These are phyloP conservation scores for Cyberlindnera sargentensis DNA, from an alignment of 805 yeast species.

Conservation along the genomic window DNA sequence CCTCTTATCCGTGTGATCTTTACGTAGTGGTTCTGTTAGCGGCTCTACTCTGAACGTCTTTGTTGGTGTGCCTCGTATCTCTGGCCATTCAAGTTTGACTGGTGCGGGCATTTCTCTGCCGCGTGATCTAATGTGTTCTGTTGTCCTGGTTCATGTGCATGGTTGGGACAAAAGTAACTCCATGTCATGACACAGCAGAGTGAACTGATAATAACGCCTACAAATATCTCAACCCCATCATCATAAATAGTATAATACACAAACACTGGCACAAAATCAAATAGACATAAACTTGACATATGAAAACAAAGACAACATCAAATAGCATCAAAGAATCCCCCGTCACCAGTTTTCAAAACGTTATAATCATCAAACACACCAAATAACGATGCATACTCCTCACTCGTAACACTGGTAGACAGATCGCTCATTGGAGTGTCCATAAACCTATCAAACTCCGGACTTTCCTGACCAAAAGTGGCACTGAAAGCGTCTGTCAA, in stretches of 20 bases:
- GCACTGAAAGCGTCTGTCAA: neutral
- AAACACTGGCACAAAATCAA: too few species aligned
- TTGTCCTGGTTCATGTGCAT: too few species aligned
- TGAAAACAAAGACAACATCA: neutral
- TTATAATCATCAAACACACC: constrained; percentile 22
- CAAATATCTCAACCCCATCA: too few species aligned
- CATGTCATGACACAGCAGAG: too few species aligned
- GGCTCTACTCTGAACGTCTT: constrained; percentile 11
- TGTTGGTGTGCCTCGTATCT: constrained; percentile 16
- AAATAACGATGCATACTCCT: constrained; percentile 20
- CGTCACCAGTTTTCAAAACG: constrained; percentile 2
- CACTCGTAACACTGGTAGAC: constrained; percentile 10
- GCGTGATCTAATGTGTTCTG: too few species aligned
- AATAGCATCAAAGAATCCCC: neutral
- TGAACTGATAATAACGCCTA: too few species aligned
- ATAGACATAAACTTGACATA: too few species aligned
- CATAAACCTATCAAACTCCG: neutral
- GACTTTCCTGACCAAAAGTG: neutral
- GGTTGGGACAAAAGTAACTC: too few species aligned
- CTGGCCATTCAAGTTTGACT: too few species aligned
- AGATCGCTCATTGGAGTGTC: neutral
- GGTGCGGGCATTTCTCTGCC: too few species aligned
- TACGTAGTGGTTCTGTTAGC: constrained; percentile 6
- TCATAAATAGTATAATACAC: too few species aligned
- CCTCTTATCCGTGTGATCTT: constrained; percentile 15